A percentile compares a stretch with the other conserved stretches of the same genome.
Evolutionary conservation across 108 stramenopile genomes (phyloP).

Genomic region (Fistulifera pelliculosa): DNA sequence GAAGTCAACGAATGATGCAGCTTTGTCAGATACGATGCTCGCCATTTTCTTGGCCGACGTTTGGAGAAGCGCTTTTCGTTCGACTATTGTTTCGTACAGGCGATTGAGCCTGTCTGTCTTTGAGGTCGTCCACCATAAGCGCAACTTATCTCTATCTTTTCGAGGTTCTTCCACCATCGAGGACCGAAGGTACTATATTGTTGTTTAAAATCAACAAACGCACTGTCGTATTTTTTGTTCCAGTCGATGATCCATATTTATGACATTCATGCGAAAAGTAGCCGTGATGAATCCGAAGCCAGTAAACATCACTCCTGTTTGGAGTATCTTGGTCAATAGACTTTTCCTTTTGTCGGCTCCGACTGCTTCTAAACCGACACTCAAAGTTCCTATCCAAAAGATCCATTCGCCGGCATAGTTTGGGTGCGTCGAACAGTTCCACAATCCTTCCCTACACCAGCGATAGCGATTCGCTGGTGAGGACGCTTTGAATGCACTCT

Average conservation of each 20-base stretch:
- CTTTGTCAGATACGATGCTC: no score
- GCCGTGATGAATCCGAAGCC: constrained; percentile 3
- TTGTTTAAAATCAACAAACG: no score
- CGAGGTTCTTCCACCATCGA: no score
- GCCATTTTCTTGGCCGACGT: no score
- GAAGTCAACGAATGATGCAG: no score
- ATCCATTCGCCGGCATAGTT: constrained; percentile 54
- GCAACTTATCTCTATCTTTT: no score
- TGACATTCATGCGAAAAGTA: background rate
- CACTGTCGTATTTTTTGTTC: no score
- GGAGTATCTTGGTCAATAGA: background rate
- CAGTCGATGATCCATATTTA: background rate
- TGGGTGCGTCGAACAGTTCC: constrained; percentile 39
- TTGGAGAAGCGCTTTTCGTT: no score
- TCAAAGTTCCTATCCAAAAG: constrained; percentile 49
- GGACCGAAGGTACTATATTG: no score
- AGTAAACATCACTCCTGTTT: background rate
- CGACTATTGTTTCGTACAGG: no score
- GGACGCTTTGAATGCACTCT: constrained; percentile 32
- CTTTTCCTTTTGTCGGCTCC: background rate
- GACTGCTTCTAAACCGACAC: constrained; percentile 11
- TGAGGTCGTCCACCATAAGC: no score
- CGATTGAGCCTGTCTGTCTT: no score
- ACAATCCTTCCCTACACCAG: constrained; percentile 51
- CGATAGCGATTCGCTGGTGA: constrained; percentile 23